A percentile compares a stretch with the other conserved stretches of the same genome.
phyloP scores from a whole-genome alignment of 75 land plant genomes.

The Sequoiadendron giganteum region DNA sequence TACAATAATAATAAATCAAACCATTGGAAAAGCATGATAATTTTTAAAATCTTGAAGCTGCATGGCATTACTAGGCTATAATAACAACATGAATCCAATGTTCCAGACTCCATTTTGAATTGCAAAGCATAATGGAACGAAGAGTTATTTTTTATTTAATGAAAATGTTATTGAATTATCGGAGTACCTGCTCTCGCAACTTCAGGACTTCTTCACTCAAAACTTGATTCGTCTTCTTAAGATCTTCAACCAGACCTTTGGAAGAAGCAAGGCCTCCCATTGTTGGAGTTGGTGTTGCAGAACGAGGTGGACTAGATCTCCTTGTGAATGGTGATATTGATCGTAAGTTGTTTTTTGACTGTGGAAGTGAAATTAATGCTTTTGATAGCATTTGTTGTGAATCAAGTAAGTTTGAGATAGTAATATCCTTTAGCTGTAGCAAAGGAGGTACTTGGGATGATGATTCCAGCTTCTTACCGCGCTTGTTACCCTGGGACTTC shows the following conservation, averaged over 20 bases:
- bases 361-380: conserved; percentile 34
- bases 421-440: conserved; percentile 38
- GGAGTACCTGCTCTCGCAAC: conserved; percentile 49
- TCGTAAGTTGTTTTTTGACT: conserved; percentile 24
- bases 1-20: background rate
- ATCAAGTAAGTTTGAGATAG: conserved; percentile 40
- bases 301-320: conserved; percentile 68
- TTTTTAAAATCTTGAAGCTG: background rate
- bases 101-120: background rate
- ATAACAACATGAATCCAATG: background rate
- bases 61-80: background rate
- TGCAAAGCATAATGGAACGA: background rate
- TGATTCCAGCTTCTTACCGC: conserved; percentile 11
- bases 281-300: conserved; percentile 41
- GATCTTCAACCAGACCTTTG: conserved; percentile 60
- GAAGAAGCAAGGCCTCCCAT: conserved; percentile 47
- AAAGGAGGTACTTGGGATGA: conserved; percentile 36
- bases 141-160: background rate
- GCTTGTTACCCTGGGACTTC: background rate
- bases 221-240: conserved; percentile 75
- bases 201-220: conserved; percentile 55
- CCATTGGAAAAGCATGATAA: background rate
- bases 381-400: conserved; percentile 37
- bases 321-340: conserved; percentile 62
- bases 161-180: background rate